These are phyloP conservation scores for Pythium vanterpoolii DNA, from an alignment of 352 stramenopile species.

Conservation along the genomic window DNA sequence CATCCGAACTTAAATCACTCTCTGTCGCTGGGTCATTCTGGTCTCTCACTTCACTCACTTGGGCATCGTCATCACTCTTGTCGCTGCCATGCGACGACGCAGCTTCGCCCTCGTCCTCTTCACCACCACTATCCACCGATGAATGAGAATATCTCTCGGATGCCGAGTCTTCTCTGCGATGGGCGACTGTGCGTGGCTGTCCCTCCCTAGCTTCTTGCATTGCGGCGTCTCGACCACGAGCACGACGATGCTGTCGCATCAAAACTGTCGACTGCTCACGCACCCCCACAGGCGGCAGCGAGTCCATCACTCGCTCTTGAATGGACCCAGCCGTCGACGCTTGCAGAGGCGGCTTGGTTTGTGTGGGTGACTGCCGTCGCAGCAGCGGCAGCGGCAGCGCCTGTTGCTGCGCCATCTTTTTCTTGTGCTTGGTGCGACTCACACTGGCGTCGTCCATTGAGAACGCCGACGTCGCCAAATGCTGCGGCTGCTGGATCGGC, in stretches of 20 bases:
- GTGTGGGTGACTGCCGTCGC: background rate
- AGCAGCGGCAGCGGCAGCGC: conserved; percentile 13
- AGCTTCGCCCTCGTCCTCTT: background rate
- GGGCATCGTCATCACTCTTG: background rate
- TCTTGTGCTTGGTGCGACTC: background rate
- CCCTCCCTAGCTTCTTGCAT: background rate
- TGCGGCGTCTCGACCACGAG: background rate
- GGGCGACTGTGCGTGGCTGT: too few species aligned
- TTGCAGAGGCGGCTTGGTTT: background rate
- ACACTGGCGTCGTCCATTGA: background rate
- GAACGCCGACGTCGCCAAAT: conserved; percentile 2
- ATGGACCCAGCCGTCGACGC: background rate
- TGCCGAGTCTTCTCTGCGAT: background rate
- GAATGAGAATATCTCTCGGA: too few species aligned
- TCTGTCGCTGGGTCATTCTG: background rate
- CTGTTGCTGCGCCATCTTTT: conserved; percentile 12
- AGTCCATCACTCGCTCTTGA: background rate
- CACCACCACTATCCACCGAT: background rate
- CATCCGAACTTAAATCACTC: background rate
- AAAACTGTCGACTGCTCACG: background rate
- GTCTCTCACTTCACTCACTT: background rate
- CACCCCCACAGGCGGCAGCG: background rate
- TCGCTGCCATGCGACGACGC: background rate
- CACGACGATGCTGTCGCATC: background rate
- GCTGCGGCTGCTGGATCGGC: background rate